These are phyloP conservation scores for Brassica nigra DNA, from an alignment of 345 rosid species.

Conservation along the genomic window DNA sequence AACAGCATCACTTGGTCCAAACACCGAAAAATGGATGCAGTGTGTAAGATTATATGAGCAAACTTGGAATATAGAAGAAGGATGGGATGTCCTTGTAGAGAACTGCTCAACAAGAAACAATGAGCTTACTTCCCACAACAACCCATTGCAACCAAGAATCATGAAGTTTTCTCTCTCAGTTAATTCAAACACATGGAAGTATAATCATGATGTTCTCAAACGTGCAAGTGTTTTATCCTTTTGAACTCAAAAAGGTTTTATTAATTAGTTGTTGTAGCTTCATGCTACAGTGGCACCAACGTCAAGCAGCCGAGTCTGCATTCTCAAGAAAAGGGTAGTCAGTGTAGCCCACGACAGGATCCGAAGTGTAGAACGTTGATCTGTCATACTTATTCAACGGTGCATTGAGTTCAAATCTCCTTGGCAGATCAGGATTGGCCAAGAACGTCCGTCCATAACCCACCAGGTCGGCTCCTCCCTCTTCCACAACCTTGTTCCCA, in stretches of 20 bases:
- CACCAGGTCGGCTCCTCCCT: conserved; percentile 53
- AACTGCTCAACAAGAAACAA: not conserved
- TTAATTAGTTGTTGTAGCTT: not conserved
- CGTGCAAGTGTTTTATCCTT: not conserved
- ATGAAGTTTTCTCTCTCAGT: conserved; percentile 45
- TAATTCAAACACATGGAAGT: not conserved
- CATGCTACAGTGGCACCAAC: not conserved
- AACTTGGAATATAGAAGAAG: not conserved
- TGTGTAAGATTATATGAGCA: not conserved
- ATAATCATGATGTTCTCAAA: not conserved
- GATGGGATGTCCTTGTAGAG: conserved; percentile 6
- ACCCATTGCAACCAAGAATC: conserved; percentile 90
- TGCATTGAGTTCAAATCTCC: conserved; percentile 57
- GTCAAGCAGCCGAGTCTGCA: not conserved
- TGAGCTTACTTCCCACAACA: conserved; percentile 72
- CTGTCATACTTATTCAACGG: conserved; percentile 55
- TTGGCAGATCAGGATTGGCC: conserved; percentile 70
- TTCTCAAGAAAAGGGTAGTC: conserved; percentile 60
- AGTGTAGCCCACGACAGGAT: conserved; percentile 63
- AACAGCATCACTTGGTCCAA: conserved; percentile 86
- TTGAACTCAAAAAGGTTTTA: not conserved
- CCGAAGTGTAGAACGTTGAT: conserved; percentile 48
- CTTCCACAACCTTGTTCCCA: conserved; percentile 52
- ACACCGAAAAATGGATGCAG: conserved; percentile 52
- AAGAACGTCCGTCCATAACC: conserved; percentile 59